phyloP scores from a whole-genome alignment of 1,284 basidiomycete genomes.

The Sanghuangporus sanghuang region DNA sequence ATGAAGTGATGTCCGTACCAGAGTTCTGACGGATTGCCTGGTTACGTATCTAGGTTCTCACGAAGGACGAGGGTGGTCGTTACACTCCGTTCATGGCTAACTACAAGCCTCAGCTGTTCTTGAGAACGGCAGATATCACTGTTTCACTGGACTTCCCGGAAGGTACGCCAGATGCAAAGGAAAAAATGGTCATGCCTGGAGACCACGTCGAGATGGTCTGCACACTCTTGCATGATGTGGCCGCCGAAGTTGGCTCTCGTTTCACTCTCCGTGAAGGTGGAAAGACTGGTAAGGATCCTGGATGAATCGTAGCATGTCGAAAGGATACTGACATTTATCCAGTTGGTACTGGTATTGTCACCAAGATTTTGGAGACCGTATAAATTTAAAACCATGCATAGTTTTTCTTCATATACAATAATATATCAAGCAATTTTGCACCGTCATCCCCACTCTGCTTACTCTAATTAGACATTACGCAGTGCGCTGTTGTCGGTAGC shows the following conservation, averaged over 20 bases:
- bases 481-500: conserved; percentile 14
- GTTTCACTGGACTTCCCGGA: conserved; percentile 84
- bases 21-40: conserved; percentile 1
- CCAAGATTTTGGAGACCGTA: conserved; percentile 59
- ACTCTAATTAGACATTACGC: conserved; percentile 12
- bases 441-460: conserved; percentile 18
- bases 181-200: conserved; percentile 98
- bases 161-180: conserved; percentile 67
- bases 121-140: conserved; percentile 95
- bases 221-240: conserved; percentile 83
- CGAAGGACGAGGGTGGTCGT: conserved; percentile 96
- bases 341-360: conserved; percentile 91
- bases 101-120: conserved; percentile 95
- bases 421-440: conserved; percentile 16
- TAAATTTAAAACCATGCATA: conserved; percentile 22
- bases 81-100: conserved; percentile 97
- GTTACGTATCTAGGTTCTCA: conserved; percentile 60
- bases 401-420: neutral
- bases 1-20: neutral
- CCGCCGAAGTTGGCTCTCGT: conserved; percentile 85
- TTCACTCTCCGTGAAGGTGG: conserved; percentile 98
- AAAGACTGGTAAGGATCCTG: conserved; percentile 70
- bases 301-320: neutral
- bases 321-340: conserved; percentile 9
- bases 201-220: conserved; percentile 96